Base-by-base conservation (phyloP, 768 basidiomycete species). In the Amanita fuliginea region DNA sequence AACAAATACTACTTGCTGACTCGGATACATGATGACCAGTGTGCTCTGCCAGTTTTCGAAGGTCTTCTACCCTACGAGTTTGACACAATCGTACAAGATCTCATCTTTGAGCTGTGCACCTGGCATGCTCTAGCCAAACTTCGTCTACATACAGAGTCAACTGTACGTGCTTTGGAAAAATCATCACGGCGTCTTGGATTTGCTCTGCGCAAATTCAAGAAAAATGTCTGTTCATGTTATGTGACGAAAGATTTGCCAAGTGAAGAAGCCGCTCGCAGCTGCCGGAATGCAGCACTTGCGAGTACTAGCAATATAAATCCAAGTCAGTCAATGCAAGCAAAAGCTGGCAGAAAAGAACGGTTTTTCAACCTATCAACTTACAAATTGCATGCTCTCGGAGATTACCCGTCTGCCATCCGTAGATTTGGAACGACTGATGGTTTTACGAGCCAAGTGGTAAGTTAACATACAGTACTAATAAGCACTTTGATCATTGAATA, bases 31-130 rank as follows among this genome's bases (percentile, higher is more conserved):
- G n/a, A n/a, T n/a, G n/a, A n/a, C n/a, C n/a, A n/a, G n/a, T 69
- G 66, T 43, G 45, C 55, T 1, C 57, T 64, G 8, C 63, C 67
- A 2, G 66, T 55, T 0, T 59, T 72, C 26, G 66, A 73, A 6
- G 68, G 64, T 3, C 59, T 75, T 0, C 51, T 74, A 0, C 62
- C 59, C 1, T 49, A 58, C 6, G 42, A 51, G 0, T 59, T 70
- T 9, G 57, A 70, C 22, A 1, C n/a, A 3, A 49, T 59, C 6
- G 32, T 70, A 0, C 52, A 58, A 4, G 53, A 56, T 3, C 57
- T 72, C 0, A 48, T 70, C 0, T 68, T 63, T 46, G 47, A 46
- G 6, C 54, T 67, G 1, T 58, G 57, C 3, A 54, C 55, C n/a
- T 72, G 67, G 70, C 68, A 71, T 55, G 61, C 55, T 60, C n/a